Conservation (phyloP, 768 basidiomycete genomes). For the Boletales sp. region DNA sequence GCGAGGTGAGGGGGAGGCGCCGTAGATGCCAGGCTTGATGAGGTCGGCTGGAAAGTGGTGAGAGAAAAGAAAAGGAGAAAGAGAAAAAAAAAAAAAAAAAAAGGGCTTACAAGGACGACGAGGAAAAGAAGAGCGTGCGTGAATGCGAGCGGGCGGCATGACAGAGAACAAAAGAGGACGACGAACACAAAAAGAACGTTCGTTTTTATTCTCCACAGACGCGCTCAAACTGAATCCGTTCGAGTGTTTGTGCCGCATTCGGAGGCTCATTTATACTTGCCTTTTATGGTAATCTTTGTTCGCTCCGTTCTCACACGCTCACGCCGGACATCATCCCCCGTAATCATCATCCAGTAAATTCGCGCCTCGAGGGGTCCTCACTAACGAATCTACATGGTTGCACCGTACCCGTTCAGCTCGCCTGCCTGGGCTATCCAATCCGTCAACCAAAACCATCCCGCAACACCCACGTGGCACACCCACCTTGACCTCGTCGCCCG, state of each 20-base stretch:
- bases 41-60: constrained; percentile 21
- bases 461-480: constrained; percentile 7
- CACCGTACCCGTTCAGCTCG: constrained; percentile 4
- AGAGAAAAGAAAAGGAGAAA: too few relatives aligned
- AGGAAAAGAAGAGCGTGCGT: constrained; percentile 28
- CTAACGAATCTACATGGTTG: too few relatives aligned
- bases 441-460: not conserved
- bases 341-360: too few relatives aligned
- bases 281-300: too few relatives aligned
- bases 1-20: constrained; percentile 40
- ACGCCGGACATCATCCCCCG: too few relatives aligned
- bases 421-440: constrained; percentile 21
- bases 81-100: not conserved
- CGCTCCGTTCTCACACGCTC: too few relatives aligned
- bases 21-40: constrained; percentile 55
- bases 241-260: too few relatives aligned
- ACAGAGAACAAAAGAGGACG: constrained; percentile 21
- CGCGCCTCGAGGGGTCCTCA: too few relatives aligned
- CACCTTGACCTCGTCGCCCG: constrained; percentile 80
- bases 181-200: constrained; percentile 10
- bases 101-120: constrained; percentile 34
- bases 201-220: constrained; percentile 14
- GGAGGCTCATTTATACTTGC: too few relatives aligned
- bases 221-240: too few relatives aligned
- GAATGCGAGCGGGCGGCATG: constrained; percentile 20